phyloP scores from a whole-genome alignment of 306 rosid species.

The Cicer judaicum region DNA sequence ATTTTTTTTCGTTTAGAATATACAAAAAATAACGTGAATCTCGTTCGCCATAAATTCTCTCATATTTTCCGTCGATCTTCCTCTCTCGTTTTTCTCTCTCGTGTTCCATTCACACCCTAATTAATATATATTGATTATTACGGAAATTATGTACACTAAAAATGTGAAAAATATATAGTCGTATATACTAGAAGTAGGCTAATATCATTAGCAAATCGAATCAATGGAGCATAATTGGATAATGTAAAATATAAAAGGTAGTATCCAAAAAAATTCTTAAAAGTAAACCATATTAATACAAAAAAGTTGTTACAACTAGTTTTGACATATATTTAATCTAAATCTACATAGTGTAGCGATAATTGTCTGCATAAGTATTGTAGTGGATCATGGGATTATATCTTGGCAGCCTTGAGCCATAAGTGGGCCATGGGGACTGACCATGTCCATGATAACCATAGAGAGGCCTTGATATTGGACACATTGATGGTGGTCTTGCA shows the following conservation, averaged over 20 bases:
- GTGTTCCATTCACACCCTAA: too few relatives aligned
- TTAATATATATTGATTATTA: not conserved
- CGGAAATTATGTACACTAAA: not conserved
- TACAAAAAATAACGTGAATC: too few relatives aligned
- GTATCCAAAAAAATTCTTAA: not conserved
- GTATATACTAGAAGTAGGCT: not conserved
- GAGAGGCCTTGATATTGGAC: not conserved
- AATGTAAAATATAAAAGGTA: not conserved
- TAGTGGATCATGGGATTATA: slow-evolving; percentile 40
- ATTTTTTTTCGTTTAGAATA: too few relatives aligned
- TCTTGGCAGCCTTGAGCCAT: slow-evolving; percentile 6
- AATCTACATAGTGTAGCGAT: not conserved
- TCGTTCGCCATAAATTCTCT: too few relatives aligned
- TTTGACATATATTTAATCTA: not conserved
- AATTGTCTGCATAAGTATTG: slow-evolving; percentile 44
- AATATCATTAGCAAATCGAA: not conserved
- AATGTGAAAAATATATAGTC: not conserved
- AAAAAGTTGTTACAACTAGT: not conserved
- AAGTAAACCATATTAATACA: not conserved
- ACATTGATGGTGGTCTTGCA: not conserved
- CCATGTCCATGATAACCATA: slow-evolving; percentile 13
- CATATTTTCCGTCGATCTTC: too few relatives aligned
- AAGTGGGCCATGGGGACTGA: not conserved
- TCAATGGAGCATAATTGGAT: not conserved
- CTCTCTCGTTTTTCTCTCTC: too few relatives aligned